These are phyloP conservation scores for Chloropicon primus DNA, from an alignment of 139 green algal species.

Conservation along the genomic window DNA sequence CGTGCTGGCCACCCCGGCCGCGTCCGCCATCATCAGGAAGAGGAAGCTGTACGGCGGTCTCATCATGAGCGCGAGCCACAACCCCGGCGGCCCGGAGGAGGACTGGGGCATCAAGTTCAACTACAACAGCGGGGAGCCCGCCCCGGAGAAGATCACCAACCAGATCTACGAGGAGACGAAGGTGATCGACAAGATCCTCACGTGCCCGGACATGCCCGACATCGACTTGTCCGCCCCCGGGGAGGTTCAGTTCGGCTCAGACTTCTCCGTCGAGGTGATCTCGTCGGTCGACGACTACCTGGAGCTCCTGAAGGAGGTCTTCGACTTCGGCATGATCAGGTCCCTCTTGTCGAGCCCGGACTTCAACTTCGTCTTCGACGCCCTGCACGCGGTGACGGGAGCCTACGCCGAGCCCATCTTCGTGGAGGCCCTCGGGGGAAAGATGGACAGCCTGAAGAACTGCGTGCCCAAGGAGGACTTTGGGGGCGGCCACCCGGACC, in stretches of 20 bases:
- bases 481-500: conserved; percentile 90
- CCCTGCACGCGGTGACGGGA: conserved; percentile 90
- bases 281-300: conserved; percentile 88
- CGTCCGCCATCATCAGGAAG: conserved; percentile 87
- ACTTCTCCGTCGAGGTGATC: conserved; percentile 94
- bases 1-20: conserved; percentile 95
- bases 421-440: conserved; percentile 42
- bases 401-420: conserved; percentile 91
- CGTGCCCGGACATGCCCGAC: conserved; percentile 64
- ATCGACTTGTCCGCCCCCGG: conserved; percentile 60
- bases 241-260: conserved; percentile 22
- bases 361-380: conserved; percentile 89
- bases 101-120: conserved; percentile 99
- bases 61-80: conserved; percentile 97
- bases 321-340: conserved; percentile 86
- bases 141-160: conserved; percentile 95
- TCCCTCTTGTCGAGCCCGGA: conserved; percentile 67
- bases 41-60: conserved; percentile 80
- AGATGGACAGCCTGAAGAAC: conserved; percentile 31
- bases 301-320: conserved; percentile 65
- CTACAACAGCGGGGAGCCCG: conserved; percentile 84
- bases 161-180: conserved; percentile 84
- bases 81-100: conserved; percentile 89
- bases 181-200: conserved; percentile 30
- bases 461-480: conserved; percentile 74